Base-by-base conservation (phyloP, 2,329 filamentous ascomycete genomes). In the Endoconidiophora laricicola region DNA sequence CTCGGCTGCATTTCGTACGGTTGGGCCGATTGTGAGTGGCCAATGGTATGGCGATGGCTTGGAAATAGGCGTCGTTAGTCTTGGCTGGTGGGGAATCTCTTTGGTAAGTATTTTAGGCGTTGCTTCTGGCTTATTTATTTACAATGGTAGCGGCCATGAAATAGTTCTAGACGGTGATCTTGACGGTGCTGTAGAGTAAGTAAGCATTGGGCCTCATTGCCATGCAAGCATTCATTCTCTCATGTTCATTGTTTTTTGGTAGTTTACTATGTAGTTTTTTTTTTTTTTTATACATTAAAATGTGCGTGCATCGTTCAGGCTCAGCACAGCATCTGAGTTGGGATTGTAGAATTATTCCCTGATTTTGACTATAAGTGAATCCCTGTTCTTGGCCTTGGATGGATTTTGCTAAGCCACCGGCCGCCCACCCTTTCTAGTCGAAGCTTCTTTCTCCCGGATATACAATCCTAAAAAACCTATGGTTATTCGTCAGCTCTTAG, bases 141-240 rank as follows among this genome's bases (percentile, higher is more conserved):
- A 76, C 37, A 80, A 84, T 57, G 80, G 79, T 0, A 73, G 65
- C 53, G 78, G 78, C 2, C 76, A 79, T 60, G 76, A 80, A 61
- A 71, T 76, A 23, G 62, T 70, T 47, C 58, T 77, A 5, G 68
- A 72, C 5, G 70, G 65, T 1, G 70, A 73, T 47, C 63, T 67
- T 45, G 61, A 62, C 2, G 55, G 60, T n/a, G 49, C 46, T 45
- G 39, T 42, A 20, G 23, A 33, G 40, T 43, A 49, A 16, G 20
- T 48, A 18, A 18, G 16, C 16, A 18, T 22, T 29, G 16, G 16
- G 14, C 23, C 33, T 39, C 14, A 24, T 42, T 18, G 12, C 6
- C 33, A 6, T 23, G n/a, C 40, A 40, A 40, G 16, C 12, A 6
- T 48, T 42, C 2, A 29, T 18, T 40, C 26, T 48, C 14, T 39